A percentile compares a stretch with the other conserved stretches of the same genome.
These are phyloP conservation scores for Lupinus albus DNA, from an alignment of 306 rosid genomes.

Conservation along the genomic window DNA sequence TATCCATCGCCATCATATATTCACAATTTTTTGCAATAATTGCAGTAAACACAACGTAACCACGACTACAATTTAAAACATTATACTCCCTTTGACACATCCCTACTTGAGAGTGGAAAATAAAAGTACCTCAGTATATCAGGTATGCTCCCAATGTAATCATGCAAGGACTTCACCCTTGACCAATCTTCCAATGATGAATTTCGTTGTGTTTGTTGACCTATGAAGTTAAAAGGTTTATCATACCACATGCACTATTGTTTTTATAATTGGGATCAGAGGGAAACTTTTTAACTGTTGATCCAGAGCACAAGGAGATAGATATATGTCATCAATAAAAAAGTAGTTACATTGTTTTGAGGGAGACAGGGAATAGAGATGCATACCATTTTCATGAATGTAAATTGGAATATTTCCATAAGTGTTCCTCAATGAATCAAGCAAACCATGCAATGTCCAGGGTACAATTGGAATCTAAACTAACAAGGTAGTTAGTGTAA, in stretches of 20 bases:
- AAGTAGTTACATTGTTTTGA: not conserved
- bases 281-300: not conserved
- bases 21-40: too few relatives aligned
- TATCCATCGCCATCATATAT: too few relatives aligned
- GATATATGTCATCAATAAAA: slow-evolving; percentile 47
- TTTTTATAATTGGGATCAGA: not conserved
- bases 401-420: slow-evolving; percentile 53
- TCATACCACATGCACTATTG: not conserved
- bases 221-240: slow-evolving; percentile 36
- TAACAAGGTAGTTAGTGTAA: slow-evolving; percentile 25
- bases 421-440: slow-evolving; percentile 46
- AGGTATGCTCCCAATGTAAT: slow-evolving; percentile 48
- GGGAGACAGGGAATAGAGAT: not conserved
- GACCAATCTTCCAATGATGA: slow-evolving; percentile 62
- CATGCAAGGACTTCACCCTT: slow-evolving; percentile 54
- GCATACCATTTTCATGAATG: slow-evolving; percentile 61
- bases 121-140: slow-evolving; percentile 56
- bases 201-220: slow-evolving; percentile 53
- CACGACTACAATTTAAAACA: too few relatives aligned
- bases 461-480: slow-evolving; percentile 45
- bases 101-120: not conserved
- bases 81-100: not conserved
- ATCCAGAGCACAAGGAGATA: not conserved
- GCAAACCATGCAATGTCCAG: slow-evolving; percentile 36
- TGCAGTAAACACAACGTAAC: too few relatives aligned